Base-by-base conservation (phyloP, 768 basidiomycete species). In the Podaxis rugospora region DNA sequence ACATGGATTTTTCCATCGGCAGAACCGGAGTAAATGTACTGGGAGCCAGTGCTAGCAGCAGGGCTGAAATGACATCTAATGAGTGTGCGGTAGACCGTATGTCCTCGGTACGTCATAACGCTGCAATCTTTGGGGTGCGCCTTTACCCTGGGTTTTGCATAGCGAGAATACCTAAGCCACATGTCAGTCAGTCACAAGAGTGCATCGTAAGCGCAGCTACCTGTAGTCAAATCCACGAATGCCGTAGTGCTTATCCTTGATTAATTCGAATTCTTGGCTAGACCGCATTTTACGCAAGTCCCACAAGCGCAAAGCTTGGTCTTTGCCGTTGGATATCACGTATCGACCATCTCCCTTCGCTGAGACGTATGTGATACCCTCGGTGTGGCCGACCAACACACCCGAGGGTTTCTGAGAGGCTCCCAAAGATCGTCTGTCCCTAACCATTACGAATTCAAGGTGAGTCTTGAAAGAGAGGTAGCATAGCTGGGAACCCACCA, bases 21-120 rank as follows among this genome's bases (percentile, higher is more conserved):
- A 16, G 92, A 92, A 25, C 96, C 96, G 21, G 94, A 95, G 72
- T 98, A 98, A 46, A 99, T 83, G 74, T 98, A 99, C 66, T 90
- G 91, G 61, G 85, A 82, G 7, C 95, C 94, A 5, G 97, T 99
- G 4, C 93, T 94, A 71, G 94, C 90, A 4, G 80, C 79, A 21
- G 97, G 97, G 66, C 93, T 95, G 75, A 98, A 99, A 75, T 98
- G 90, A 70, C 95, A 98, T 58, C 97, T 83, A 66, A 99, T 97
- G 59, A 99, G 83, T 0, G 97, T 99, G 46, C 89, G 83, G 46
- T 96, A 74, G 23, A 98, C 93, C 10, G 85, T 78, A 69, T 98
- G 97, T 1, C 97, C 97, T 46, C 92, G 83, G 71, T 93, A 99
- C 1, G 92, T 90, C 95, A 96, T 96, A 36, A 98, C 88, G 66